Base-by-base conservation (phyloP, 148 eudicot genomes). In the Vaccinium myrtillus region DNA sequence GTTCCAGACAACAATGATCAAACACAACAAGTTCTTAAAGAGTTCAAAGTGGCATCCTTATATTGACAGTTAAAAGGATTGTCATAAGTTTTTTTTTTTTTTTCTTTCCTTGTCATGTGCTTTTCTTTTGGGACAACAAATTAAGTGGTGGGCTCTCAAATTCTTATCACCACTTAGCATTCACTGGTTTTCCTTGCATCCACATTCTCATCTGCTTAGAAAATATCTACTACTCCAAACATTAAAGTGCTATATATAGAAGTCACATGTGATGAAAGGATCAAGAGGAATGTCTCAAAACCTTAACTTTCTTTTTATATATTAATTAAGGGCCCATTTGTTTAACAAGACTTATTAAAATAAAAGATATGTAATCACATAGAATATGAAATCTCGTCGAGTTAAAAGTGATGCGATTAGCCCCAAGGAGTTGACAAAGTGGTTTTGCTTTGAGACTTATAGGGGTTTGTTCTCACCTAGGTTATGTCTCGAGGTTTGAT, bases 1-100 rank as follows among this genome's bases (percentile, higher is more conserved):
- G 74, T 69, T 69, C 74, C 74, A 69, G 74, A 69, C 39, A 69
- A 69, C 74, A 69, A 69, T 30, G 74, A 69, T 69, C 74, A 69
- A 69, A 43, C 79, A 55, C 79, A 76, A 48, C 79, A 76, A 74
- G 79, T 76, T 76, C 50, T 49, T 48, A 49, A 76, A 76, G 79
- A 19, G 32, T 76, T 76, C 54, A 49, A 76, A 76, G 54, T 36
- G 32, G n/a, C n/a, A 73, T 49, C 55, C 30, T 1, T 76, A n/a
- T n/a, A 49, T 76, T 76, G 79, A 49, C 55, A 76, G 79, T 76
- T 76, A 76, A 76, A 32, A 10, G 55, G 53, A 14, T 43, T 43
- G n/a, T n/a, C 55, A n/a, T 75, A 55, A 43, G 79, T 21, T 76
- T 49, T 43, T 43, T 43, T 43, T 43, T 5, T 76, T 49, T 43